Conservation (phyloP, 1,139 yeast genomes). For the Candida frijolesensis region DNA sequence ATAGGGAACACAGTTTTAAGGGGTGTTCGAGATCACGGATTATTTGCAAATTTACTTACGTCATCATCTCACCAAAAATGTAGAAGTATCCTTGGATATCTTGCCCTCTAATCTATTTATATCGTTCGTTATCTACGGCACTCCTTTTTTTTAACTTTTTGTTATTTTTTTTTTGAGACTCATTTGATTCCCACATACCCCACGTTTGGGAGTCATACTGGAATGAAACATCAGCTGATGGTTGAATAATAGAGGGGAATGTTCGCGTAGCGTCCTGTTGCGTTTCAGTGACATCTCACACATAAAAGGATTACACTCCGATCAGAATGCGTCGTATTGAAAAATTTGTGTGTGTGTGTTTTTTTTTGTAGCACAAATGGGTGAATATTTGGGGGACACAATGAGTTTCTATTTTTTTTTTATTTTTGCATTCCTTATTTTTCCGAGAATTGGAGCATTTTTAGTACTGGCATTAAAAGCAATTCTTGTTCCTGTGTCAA, state of each 20-base stretch:
- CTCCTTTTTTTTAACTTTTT: not conserved
- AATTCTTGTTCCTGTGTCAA: not conserved
- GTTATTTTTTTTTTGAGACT: not conserved
- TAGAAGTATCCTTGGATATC: too few species aligned
- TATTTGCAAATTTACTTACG: too few species aligned
- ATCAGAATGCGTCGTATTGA: not conserved
- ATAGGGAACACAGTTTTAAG: not conserved
- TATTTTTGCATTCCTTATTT: constrained; percentile 1
- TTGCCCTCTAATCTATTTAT: not conserved
- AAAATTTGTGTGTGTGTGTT: not conserved
- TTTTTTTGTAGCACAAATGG: not conserved
- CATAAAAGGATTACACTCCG: not conserved
- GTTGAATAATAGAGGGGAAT: not conserved
- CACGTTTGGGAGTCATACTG: not conserved
- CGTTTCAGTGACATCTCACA: not conserved
- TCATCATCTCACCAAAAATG: too few species aligned
- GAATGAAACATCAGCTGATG: not conserved
- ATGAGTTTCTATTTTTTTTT: not conserved
- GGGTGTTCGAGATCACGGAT: not conserved
- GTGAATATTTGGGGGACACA: not conserved
- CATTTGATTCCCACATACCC: not conserved
- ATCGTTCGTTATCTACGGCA: not conserved
- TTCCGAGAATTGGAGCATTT: not conserved
- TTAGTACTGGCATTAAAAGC: not conserved
- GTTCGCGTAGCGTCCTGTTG: not conserved